These are phyloP conservation scores for Chytridiales sp. DNA, from an alignment of 371 early-diverging fungal genomes.

Conservation along the genomic window DNA sequence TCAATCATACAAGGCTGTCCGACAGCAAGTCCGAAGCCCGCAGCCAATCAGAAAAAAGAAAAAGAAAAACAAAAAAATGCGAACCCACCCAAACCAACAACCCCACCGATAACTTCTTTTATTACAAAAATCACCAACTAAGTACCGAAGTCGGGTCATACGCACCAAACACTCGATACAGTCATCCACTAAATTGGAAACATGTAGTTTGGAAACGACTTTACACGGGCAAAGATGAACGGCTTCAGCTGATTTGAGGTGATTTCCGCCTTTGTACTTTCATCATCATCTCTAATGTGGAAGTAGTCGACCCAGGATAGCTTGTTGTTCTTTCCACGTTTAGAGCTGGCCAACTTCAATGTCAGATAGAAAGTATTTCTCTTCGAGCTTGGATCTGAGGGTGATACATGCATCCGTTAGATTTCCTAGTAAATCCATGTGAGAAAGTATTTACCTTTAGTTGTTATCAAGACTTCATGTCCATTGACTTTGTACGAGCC, in stretches of 20 bases:
- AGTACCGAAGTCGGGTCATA: no score
- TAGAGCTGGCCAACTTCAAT: conserved; percentile 53
- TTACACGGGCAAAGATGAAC: conserved; percentile 42
- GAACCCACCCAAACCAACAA: no score
- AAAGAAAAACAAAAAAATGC: no score
- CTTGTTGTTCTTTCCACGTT: conserved; percentile 66
- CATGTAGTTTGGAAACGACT: no score
- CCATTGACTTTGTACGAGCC: conserved; percentile 12
- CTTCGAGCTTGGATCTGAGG: conserved; percentile 5
- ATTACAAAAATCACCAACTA: no score
- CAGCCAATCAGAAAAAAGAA: no score
- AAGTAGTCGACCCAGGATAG: conserved; percentile 57
- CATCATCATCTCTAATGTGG: conserved; percentile 15
- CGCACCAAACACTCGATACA: no score
- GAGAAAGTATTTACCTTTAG: background rate
- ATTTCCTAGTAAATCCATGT: background rate
- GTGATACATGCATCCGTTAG: background rate
- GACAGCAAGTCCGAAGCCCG: no score
- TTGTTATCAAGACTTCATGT: conserved; percentile 4
- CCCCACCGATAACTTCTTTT: no score
- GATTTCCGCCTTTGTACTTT: conserved; percentile 22
- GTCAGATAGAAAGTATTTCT: conserved; percentile 38
- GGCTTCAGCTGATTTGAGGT: conserved; percentile 29
- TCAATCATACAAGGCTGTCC: no score
- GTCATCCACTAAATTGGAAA: no score